A percentile compares a stretch with the other conserved stretches of the same genome.
These are phyloP conservation scores for Corynascus novoguineensis DNA, from an alignment of 495 filamentous ascomycete genomes.

Conservation along the genomic window DNA sequence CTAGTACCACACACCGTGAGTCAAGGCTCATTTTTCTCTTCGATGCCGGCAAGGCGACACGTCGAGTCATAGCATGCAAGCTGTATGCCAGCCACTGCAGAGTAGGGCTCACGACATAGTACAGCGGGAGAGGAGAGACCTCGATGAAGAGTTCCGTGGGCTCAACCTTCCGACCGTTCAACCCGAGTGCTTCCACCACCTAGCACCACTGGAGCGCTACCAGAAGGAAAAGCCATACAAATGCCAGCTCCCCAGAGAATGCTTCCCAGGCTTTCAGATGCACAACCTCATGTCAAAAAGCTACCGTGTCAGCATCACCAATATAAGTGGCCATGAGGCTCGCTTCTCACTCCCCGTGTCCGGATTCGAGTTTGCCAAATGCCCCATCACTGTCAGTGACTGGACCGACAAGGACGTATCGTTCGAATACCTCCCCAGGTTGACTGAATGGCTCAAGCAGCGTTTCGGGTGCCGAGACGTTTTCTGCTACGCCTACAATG, in stretches of 20 bases:
- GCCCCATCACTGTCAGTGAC: not conserved
- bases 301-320: slow-evolving; percentile 1
- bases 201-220: slow-evolving; percentile 8
- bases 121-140: not conserved
- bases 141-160: slow-evolving; percentile 1
- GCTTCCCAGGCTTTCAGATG: slow-evolving; percentile 9
- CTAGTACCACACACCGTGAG: not conserved
- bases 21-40: not conserved
- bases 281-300: slow-evolving; percentile 8
- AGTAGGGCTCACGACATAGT: not conserved
- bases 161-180: slow-evolving; percentile 9
- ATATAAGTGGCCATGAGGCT: slow-evolving; percentile 1
- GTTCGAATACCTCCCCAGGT: slow-evolving; percentile 1
- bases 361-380: slow-evolving; percentile 11
- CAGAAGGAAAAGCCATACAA: slow-evolving; percentile 12
- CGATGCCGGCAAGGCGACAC: too few relatives aligned
- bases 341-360: slow-evolving; percentile 2
- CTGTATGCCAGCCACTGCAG: not conserved
- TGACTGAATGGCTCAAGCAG: slow-evolving; percentile 7
- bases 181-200: slow-evolving; percentile 10
- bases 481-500: slow-evolving; percentile 12
- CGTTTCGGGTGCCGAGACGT: slow-evolving; percentile 7
- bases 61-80: too few relatives aligned
- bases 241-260: slow-evolving; percentile 11
- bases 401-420: slow-evolving; percentile 1